Percentiles rank a stretch among this genome's conserved stretches.
phyloP scores from a whole-genome alignment of 805 yeast species.

The Lipomyces chichibuensis region DNA sequence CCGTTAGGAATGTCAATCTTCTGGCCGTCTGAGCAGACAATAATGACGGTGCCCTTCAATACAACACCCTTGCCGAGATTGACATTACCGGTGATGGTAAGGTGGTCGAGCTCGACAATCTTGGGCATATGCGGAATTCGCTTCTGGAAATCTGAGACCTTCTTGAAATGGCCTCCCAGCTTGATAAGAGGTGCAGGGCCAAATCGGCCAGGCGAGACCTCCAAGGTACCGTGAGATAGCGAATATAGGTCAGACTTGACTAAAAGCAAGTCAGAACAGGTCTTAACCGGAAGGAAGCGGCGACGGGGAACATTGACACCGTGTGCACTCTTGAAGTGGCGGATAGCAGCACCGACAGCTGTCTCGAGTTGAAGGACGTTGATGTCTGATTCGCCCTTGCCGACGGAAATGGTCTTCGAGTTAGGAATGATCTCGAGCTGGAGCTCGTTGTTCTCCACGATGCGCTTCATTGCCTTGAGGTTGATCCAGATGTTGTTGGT shows the following conservation, averaged over 20 bases:
- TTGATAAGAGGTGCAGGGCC: conserved; percentile 92
- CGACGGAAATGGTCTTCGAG: conserved; percentile 72
- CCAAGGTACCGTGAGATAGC: conserved; percentile 88
- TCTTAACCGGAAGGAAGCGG: conserved; percentile 96
- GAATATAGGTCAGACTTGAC: conserved; percentile 94
- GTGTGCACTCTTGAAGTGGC: conserved; percentile 91
- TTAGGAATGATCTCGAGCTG: conserved; percentile 96
- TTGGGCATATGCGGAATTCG: conserved; percentile 95
- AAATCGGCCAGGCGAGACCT: conserved; percentile 79
- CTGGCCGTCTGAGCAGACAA: conserved; percentile 96
- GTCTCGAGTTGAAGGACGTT: conserved; percentile 97
- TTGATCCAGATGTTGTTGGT: conserved; percentile 98
- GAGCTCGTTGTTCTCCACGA: conserved; percentile 80
- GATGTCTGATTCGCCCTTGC: conserved; percentile 36
- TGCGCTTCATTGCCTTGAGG: conserved; percentile 88
- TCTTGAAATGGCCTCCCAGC: conserved; percentile 95
- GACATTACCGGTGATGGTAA: conserved; percentile 97
- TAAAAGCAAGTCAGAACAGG: conserved; percentile 89
- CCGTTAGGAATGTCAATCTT: conserved; percentile 98
- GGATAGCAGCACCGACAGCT: conserved; percentile 98
- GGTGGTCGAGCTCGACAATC: conserved; percentile 93
- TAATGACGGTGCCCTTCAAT: conserved; percentile 95
- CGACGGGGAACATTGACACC: conserved; percentile 99
- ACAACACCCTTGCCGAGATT: conserved; percentile 85
- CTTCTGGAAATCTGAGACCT: conserved; percentile 85